phyloP scores from a whole-genome alignment of 225 moss, liverwort and hornwort species.

The Bryum argenteum region DNA sequence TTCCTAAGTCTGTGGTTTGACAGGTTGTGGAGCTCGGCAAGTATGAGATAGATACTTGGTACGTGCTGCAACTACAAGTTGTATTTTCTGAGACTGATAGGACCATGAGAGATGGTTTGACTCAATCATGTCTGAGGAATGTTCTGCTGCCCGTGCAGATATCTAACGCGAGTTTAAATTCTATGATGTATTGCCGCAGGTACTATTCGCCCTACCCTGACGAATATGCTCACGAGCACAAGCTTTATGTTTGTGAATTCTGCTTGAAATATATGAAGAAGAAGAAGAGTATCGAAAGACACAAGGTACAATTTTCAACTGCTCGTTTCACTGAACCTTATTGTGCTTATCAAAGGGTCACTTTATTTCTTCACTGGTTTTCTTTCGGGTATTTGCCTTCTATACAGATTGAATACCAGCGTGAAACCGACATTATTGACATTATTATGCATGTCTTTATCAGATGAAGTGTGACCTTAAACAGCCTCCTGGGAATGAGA shows the following conservation, averaged over 20 bases:
- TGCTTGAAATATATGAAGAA: constrained; percentile 96
- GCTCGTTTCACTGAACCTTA: neutral
- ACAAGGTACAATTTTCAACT: constrained; percentile 60
- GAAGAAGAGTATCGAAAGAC: constrained; percentile 81
- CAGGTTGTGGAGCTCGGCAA: constrained; percentile 98
- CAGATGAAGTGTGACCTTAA: constrained; percentile 85
- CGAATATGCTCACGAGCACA: constrained; percentile 82
- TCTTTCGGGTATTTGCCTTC: neutral
- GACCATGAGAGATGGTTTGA: constrained; percentile 17
- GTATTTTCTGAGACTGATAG: constrained; percentile 12
- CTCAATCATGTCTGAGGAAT: constrained; percentile 17
- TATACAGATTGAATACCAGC: too few relatives aligned
- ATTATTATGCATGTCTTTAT: constrained; percentile 14
- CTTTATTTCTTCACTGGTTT: constrained; percentile 1
- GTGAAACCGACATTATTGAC: too few relatives aligned
- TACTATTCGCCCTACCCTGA: constrained; percentile 97
- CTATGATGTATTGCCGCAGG: constrained; percentile 52
- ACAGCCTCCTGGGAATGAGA: constrained; percentile 92
- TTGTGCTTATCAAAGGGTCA: neutral
- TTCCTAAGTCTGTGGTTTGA: constrained; percentile 46
- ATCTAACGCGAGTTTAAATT: constrained; percentile 2
- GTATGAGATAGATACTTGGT: constrained; percentile 98
- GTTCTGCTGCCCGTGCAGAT: constrained; percentile 10
- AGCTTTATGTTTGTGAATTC: constrained; percentile 91
- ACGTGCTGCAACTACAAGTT: constrained; percentile 32